Conservation (phyloP, 768 basidiomycete genomes). For the Macrolepiota dolichaula region DNA sequence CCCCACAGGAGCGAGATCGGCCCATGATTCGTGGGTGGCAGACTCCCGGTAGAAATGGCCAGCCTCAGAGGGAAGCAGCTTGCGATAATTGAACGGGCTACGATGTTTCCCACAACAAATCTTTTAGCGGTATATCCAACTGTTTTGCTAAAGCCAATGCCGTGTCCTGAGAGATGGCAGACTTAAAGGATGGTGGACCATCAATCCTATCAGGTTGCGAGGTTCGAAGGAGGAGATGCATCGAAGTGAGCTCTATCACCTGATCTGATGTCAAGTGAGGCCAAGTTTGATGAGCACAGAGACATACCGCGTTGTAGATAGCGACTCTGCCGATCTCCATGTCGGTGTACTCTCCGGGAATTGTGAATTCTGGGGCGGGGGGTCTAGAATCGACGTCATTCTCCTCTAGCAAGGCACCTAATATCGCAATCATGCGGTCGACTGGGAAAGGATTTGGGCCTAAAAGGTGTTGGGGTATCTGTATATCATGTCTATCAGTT, state of each 20-base stretch:
- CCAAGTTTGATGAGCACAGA: background rate
- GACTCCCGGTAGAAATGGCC: too few relatives aligned
- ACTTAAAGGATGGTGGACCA: constrained; percentile 70
- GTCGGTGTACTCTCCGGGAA: constrained; percentile 73
- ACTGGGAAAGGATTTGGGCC: constrained; percentile 79
- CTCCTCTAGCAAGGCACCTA: constrained; percentile 75
- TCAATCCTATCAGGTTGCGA: constrained; percentile 61
- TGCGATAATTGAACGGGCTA: constrained; percentile 12
- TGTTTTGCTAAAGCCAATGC: constrained; percentile 55
- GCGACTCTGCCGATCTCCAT: constrained; percentile 66
- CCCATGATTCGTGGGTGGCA: constrained; percentile 8
- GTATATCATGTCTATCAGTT: background rate
- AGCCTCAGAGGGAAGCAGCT: too few relatives aligned
- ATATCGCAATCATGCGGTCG: constrained; percentile 76
- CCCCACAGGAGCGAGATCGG: background rate
- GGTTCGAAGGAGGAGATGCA: constrained; percentile 65
- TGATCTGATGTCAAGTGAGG: constrained; percentile 22
- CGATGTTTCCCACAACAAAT: constrained; percentile 66
- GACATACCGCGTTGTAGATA: constrained; percentile 54
- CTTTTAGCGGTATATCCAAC: constrained; percentile 55
- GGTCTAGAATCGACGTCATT: constrained; percentile 53
- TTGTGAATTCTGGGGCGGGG: constrained; percentile 41
- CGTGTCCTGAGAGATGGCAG: constrained; percentile 60
- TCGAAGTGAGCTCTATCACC: constrained; percentile 64
- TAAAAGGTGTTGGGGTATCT: constrained; percentile 75